Evolutionary conservation across 1,284 basidiomycete genomes (phyloP), one percentile per base, ranked within the genome.

Genomic region (Gymnopus androsaceus): DNA sequence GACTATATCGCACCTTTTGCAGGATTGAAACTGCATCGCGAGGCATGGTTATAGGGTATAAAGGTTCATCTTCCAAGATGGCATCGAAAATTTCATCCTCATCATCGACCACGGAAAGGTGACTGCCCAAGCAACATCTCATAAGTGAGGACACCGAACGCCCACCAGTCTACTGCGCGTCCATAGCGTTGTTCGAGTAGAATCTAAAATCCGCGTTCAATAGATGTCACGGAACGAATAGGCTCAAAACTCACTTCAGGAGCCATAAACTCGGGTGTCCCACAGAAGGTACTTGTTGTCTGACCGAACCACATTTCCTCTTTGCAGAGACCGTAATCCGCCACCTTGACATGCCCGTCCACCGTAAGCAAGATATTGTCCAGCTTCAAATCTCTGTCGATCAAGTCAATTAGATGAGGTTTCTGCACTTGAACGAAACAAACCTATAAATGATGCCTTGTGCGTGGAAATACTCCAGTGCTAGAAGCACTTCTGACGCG

Each of bases 31-130:
- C 96, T 15, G 95, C 95, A 66, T 98, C 96, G 54, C 94, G 84
- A 6, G 96, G 97, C 97, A 99, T 99, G n/a, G 97, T 98, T 66
- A 99, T 97, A 2, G 97, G 97, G 74, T 99, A 99, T 61, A 99
- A 72, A 40, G 96, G 95, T 70, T 99, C 97, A 70, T 99, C 97
- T 71, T 99, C 97, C 51, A 99, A 75, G 66, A 99, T 99, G 37
- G 97, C 97, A 72, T 99, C 97, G 69, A 99, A 99, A 62, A 99
- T 99, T 79, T 99, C 97, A 70, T 99, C 97, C 72, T 99, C 97
- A 66, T 99, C 97, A 67, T 99, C 97, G n/a, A 56, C 97, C 97
- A 51, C 96, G 88, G 88, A 99, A 99, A 2, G 97, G 97, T 14
- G 96, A 98, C 75, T 99, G 97, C 38, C 97, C 97, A 28, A 99